Evolutionary conservation across 768 basidiomycete genomes (phyloP).

Genomic region (Lentinula detonsa): DNA sequence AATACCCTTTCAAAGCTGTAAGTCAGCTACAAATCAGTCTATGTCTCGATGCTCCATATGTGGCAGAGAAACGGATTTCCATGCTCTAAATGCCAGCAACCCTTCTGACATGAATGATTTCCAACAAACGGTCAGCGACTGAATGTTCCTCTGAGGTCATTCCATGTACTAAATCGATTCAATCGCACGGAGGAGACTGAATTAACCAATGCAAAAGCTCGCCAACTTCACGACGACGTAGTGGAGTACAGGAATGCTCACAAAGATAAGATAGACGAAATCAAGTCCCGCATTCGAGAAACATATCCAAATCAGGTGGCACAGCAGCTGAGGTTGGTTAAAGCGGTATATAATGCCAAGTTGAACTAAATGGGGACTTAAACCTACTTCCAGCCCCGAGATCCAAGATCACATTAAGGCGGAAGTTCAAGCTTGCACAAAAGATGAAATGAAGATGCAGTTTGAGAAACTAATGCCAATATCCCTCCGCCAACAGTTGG

Average conservation of each 20-base stretch:
- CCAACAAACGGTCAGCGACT: neutral
- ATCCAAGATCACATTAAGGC: neutral
- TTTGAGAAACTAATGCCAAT: conserved; percentile 43
- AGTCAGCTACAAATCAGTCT: neutral
- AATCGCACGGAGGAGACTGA: neutral
- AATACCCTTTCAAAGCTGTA: neutral
- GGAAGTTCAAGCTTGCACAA: conserved; percentile 19
- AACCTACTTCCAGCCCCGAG: neutral
- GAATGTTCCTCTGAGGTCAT: neutral
- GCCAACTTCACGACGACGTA: neutral
- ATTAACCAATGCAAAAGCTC: neutral
- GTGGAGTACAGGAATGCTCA: conserved; percentile 13
- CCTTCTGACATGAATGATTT: neutral
- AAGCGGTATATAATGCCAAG: neutral
- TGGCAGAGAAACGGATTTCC: neutral
- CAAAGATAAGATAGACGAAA: conserved; percentile 13
- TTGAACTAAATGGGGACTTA: neutral
- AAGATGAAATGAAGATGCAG: conserved; percentile 36
- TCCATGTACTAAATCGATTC: neutral
- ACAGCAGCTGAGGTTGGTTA: conserved; percentile 25
- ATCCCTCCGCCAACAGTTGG: conserved; percentile 35
- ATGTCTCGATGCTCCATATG: neutral
- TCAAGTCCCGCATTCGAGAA: conserved; percentile 19
- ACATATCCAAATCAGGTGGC: conserved; percentile 15
- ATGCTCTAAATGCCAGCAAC: neutral